A percentile compares a stretch with the other conserved stretches of the same genome.
These are phyloP conservation scores for Kwoniella shandongensis DNA, from an alignment of 768 basidiomycete genomes.

Conservation along the genomic window DNA sequence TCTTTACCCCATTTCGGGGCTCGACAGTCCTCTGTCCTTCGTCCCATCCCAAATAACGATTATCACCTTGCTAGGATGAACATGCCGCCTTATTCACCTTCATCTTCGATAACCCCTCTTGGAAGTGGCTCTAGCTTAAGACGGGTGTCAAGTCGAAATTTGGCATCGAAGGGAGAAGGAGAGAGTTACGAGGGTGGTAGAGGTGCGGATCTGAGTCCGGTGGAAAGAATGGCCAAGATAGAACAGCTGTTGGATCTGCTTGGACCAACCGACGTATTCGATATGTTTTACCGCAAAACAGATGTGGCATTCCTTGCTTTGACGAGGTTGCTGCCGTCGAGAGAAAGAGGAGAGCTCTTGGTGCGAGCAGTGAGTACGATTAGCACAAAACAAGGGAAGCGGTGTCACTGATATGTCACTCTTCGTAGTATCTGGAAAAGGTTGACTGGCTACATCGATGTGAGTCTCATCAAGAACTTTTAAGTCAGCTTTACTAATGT, in stretches of 20 bases:
- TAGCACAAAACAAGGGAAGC: background rate
- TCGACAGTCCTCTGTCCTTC: slow-evolving; percentile 11
- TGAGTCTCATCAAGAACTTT: slow-evolving; percentile 20
- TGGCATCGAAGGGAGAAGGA: background rate
- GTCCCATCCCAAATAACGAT: slow-evolving; percentile 38
- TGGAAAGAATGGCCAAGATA: slow-evolving; percentile 32
- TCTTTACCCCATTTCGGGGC: slow-evolving; percentile 41
- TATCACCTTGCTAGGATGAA: slow-evolving; percentile 37
- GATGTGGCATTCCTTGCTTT: slow-evolving; percentile 46
- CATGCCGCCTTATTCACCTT: slow-evolving; percentile 7
- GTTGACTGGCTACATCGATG: slow-evolving; percentile 54
- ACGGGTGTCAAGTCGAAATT: too few species aligned
- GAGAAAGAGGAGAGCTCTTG: slow-evolving; percentile 47
- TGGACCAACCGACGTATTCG: slow-evolving; percentile 47
- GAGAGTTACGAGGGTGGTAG: background rate
- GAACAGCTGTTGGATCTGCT: slow-evolving; percentile 45
- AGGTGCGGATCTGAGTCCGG: slow-evolving; percentile 9
- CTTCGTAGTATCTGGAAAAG: slow-evolving; percentile 45
- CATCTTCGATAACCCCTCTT: background rate
- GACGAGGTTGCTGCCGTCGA: slow-evolving; percentile 41
- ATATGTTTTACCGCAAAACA: slow-evolving; percentile 48
- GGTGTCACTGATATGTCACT: too few species aligned
- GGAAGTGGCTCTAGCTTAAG: background rate
- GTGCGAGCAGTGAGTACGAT: slow-evolving; percentile 42
- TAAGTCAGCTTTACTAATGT: background rate